These are phyloP conservation scores for Parathielavia appendiculata DNA, from an alignment of 495 filamentous ascomycete genomes.

Conservation along the genomic window DNA sequence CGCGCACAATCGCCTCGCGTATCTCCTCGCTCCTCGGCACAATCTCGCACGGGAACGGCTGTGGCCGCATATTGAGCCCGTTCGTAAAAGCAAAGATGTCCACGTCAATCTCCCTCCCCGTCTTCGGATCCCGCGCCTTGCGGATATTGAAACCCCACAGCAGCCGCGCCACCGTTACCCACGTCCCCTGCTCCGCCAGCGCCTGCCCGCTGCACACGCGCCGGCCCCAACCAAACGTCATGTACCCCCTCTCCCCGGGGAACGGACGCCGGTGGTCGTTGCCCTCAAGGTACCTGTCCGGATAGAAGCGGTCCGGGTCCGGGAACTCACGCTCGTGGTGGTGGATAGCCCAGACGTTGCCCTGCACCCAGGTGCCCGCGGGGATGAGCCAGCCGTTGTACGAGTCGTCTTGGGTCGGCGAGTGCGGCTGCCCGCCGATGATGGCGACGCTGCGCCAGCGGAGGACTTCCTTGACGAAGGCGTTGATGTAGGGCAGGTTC, in stretches of 20 bases:
- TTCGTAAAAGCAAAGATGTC: constrained; percentile 53
- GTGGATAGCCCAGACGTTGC: constrained; percentile 63
- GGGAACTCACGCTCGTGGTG: constrained; percentile 59
- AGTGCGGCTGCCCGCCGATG: constrained; percentile 59
- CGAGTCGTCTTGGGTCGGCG: constrained; percentile 53
- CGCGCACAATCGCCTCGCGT: constrained; percentile 46
- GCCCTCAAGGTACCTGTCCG: constrained; percentile 44
- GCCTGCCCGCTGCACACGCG: constrained; percentile 56
- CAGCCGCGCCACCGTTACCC: constrained; percentile 50
- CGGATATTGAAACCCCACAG: constrained; percentile 53
- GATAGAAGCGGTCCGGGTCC: constrained; percentile 53
- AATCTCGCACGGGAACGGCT: constrained; percentile 50
- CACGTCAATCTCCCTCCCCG: constrained; percentile 47
- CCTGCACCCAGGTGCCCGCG: constrained; percentile 52
- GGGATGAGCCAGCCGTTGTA: constrained; percentile 54
- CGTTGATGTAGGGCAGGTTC: constrained; percentile 54
- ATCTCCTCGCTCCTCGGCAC: constrained; percentile 47
- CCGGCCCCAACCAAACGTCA: constrained; percentile 61
- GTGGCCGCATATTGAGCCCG: constrained; percentile 52
- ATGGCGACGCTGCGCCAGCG: constrained; percentile 60
- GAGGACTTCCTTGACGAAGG: constrained; percentile 59
- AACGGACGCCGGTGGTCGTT: constrained; percentile 50
- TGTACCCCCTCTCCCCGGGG: constrained; percentile 55
- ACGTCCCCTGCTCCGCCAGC: constrained; percentile 54
- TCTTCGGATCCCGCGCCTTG: constrained; percentile 42